Evolutionary conservation across 805 yeast genomes (phyloP).

Genomic region (Kurtzmaniella fragi): DNA sequence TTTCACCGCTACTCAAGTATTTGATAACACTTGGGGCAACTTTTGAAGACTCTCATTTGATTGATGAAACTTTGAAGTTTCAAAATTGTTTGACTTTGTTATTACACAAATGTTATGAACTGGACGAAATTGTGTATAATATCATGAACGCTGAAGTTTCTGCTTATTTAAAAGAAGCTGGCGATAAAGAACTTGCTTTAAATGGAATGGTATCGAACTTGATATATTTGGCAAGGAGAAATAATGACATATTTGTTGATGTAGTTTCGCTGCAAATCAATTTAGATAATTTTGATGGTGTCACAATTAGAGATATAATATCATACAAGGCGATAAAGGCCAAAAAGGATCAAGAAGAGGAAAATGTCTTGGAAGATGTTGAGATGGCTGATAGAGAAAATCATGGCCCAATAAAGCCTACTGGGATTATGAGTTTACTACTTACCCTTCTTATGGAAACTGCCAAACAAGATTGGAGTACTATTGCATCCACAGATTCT

Average conservation of each 20-base stretch:
- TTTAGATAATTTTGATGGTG: slow-evolving; percentile 40
- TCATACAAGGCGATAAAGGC: slow-evolving; percentile 10
- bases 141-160: slow-evolving; percentile 50
- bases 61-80: slow-evolving; percentile 1
- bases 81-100: background rate
- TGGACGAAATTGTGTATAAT: slow-evolving; percentile 41
- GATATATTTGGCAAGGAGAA: slow-evolving; percentile 42
- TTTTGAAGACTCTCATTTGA: too few species aligned
- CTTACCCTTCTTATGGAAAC: slow-evolving; percentile 58
- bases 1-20: too few species aligned
- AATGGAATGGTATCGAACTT: background rate
- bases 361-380: slow-evolving; percentile 15
- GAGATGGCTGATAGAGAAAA: slow-evolving; percentile 21
- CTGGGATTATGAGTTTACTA: slow-evolving; percentile 62
- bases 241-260: slow-evolving; percentile 46
- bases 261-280: slow-evolving; percentile 37
- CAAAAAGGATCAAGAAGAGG: slow-evolving; percentile 8
- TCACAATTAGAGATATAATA: slow-evolving; percentile 16
- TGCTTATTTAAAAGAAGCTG: slow-evolving; percentile 19
- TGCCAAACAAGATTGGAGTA: slow-evolving; percentile 31
- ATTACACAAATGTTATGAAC: slow-evolving; percentile 54
- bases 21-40: too few species aligned
- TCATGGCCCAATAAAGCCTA: slow-evolving; percentile 7
- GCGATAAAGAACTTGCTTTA: slow-evolving; percentile 22
- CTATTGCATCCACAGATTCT: too few species aligned